Conservation (phyloP, 768 basidiomycete genomes). For the Boletus sensibilis region DNA sequence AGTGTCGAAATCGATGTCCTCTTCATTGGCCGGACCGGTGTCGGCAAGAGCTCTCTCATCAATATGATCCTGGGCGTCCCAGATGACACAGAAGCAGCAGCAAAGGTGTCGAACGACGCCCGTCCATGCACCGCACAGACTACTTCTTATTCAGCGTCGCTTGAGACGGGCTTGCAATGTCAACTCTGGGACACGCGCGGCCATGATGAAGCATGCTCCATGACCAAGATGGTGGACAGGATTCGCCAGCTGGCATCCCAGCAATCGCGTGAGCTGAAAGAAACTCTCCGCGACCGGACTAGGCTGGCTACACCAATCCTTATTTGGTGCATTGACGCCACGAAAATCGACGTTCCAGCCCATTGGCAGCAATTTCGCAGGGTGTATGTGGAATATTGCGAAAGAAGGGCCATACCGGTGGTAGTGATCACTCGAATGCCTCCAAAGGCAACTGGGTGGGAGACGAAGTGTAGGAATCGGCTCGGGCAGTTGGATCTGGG, state of each 20-base stretch:
- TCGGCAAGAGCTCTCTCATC: slow-evolving; percentile 26
- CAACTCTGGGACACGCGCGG: slow-evolving; percentile 29
- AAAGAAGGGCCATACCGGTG: slow-evolving; percentile 17
- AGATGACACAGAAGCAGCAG: slow-evolving; percentile 4
- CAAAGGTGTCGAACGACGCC: slow-evolving; percentile 18
- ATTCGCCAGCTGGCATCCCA: slow-evolving; percentile 11
- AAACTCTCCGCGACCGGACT: slow-evolving; percentile 7
- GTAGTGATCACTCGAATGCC: slow-evolving; percentile 21
- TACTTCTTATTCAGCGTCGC: slow-evolving; percentile 1
- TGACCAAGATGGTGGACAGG: slow-evolving; percentile 6
- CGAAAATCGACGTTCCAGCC: slow-evolving; percentile 11
- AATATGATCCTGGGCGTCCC: slow-evolving; percentile 21
- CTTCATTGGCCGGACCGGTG: slow-evolving; percentile 26
- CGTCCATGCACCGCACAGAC: slow-evolving; percentile 19
- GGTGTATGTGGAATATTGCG: slow-evolving; percentile 26
- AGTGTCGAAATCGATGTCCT: slow-evolving; percentile 15
- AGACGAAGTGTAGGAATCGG: slow-evolving; percentile 10
- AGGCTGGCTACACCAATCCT: slow-evolving; percentile 14
- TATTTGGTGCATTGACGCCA: slow-evolving; percentile 27
- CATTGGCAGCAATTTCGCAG: slow-evolving; percentile 24
- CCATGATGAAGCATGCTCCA: slow-evolving; percentile 25
- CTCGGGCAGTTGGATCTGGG: slow-evolving; percentile 11
- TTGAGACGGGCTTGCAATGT: slow-evolving; percentile 7
- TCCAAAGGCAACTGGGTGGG: slow-evolving; percentile 3
- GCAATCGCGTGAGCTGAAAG: slow-evolving; percentile 22